These are phyloP conservation scores for Tripterygium wilfordii DNA, from an alignment of 177 flowering plant species.

Conservation along the genomic window DNA sequence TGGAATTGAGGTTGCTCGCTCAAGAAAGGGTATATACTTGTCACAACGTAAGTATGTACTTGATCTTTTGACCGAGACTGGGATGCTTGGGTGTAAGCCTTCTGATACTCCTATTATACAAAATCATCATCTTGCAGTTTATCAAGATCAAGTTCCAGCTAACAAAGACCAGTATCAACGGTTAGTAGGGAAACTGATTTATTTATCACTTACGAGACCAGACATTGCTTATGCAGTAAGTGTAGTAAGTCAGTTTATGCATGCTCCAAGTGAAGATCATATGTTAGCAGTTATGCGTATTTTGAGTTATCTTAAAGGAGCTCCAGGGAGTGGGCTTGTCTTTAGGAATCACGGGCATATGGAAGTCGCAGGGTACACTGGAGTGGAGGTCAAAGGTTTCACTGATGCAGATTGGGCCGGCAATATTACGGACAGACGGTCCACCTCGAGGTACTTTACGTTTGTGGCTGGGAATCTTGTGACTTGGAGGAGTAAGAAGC, in stretches of 20 bases:
- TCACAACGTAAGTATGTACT: background rate
- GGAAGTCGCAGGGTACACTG: background rate
- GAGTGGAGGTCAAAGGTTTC: conserved; percentile 1
- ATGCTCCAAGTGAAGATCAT: background rate
- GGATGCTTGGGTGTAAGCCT: background rate
- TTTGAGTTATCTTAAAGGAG: background rate
- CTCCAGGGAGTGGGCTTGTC: background rate
- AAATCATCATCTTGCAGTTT: background rate
- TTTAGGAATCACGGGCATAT: background rate
- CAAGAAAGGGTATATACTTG: background rate
- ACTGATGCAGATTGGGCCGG: too few relatives aligned
- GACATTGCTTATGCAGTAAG: background rate
- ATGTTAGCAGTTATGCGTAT: background rate
- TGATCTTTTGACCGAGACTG: background rate
- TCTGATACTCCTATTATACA: background rate
- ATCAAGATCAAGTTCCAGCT: background rate
- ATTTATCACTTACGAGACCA: background rate
- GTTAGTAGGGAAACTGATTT: background rate
- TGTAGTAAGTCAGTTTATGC: background rate
- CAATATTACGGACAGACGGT: background rate
- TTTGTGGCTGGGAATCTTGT: conserved; percentile 1
- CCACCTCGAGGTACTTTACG: background rate
- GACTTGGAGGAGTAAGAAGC: background rate
- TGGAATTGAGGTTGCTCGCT: background rate
- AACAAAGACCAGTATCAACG: background rate